Percentiles rank a stretch among this genome's conserved stretches.
Evolutionary conservation across 1,139 yeast genomes (phyloP).

Genomic region (Saccharomyces hybrid): DNA sequence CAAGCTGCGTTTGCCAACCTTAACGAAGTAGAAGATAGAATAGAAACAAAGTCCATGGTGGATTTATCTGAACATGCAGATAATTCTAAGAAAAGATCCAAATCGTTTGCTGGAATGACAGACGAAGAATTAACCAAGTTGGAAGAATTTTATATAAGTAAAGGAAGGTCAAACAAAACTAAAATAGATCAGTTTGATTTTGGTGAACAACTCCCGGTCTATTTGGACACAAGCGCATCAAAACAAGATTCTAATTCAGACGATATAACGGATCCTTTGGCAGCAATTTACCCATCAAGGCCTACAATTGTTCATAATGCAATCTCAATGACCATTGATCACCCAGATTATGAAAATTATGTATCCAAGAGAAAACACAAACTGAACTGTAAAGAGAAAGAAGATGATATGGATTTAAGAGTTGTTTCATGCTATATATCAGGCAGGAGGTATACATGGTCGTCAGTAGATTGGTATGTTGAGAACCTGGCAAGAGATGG

Average conservation of each 20-base stretch:
- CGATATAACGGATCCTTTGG: constrained; percentile 17
- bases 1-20: constrained; percentile 29
- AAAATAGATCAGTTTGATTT: constrained; percentile 29
- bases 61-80: constrained; percentile 7
- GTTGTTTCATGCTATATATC: constrained; percentile 53
- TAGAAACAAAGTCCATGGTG: constrained; percentile 3
- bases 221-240: constrained; percentile 9
- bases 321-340: constrained; percentile 41
- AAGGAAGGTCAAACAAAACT: constrained; percentile 23
- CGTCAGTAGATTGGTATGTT: constrained; percentile 60
- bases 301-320: constrained; percentile 48
- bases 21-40: constrained; percentile 30
- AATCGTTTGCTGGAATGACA: constrained; percentile 56
- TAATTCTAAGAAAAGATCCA: constrained; percentile 20
- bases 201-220: constrained; percentile 21
- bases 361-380: constrained; percentile 11
- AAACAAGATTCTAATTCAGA: constrained; percentile 4
- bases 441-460: constrained; percentile 64
- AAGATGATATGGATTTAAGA: constrained; percentile 33
- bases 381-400: constrained; percentile 28
- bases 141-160: constrained; percentile 47
- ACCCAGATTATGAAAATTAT: constrained; percentile 34
- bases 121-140: constrained; percentile 54
- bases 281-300: constrained; percentile 41
- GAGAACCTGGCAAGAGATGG: constrained; percentile 49